Evolutionary conservation across 164 flowering plant species (phyloP).

Genomic region (Annona cherimola): DNA sequence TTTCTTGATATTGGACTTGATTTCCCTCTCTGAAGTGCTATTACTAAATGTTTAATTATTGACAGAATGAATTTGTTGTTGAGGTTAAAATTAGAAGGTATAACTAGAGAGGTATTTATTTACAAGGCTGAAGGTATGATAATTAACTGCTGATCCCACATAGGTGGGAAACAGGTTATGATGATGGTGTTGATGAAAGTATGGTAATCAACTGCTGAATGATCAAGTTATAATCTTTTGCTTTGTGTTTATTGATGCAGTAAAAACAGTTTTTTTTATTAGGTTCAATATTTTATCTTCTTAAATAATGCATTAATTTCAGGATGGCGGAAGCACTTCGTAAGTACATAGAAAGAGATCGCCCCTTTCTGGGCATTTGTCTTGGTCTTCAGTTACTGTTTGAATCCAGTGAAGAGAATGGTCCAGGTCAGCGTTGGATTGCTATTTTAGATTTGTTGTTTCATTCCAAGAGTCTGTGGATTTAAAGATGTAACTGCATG

Average conservation of each 20-base stretch:
- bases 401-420: slow-evolving; percentile 96
- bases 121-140: background rate
- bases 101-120: background rate
- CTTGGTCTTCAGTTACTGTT: slow-evolving; percentile 94
- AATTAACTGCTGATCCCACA: background rate
- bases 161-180: too few relatives aligned
- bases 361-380: slow-evolving; percentile 96
- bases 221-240: background rate
- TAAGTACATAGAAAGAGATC: slow-evolving; percentile 71
- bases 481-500: too few relatives aligned
- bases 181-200: too few relatives aligned
- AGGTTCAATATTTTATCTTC: background rate
- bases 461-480: too few relatives aligned
- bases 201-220: background rate
- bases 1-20: background rate
- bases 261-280: background rate
- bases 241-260: background rate
- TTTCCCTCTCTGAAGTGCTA: too few relatives aligned
- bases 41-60: background rate
- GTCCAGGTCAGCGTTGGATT: slow-evolving; percentile 49
- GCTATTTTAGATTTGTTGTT: background rate
- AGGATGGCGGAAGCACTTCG: slow-evolving; percentile 91
- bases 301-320: slow-evolving; percentile 14
- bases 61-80: background rate
- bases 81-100: background rate